phyloP scores from a whole-genome alignment of 805 yeast genomes.

The Kluyveromyces siamensis region DNA sequence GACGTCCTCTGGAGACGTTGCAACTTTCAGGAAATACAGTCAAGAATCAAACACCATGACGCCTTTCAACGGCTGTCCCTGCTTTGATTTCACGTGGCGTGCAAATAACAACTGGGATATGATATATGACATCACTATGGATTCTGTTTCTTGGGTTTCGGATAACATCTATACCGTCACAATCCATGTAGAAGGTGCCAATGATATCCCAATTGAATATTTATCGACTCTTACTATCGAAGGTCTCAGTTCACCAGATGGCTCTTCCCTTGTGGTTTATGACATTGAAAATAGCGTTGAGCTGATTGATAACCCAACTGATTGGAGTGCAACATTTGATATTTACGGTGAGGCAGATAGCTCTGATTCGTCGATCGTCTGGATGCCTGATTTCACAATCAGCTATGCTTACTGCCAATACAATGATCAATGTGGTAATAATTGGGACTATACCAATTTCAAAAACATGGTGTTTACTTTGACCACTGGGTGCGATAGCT shows the following conservation, averaged over 20 bases:
- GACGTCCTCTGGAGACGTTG: no score
- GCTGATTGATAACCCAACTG: constrained; percentile 11
- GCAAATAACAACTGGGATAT: constrained; percentile 3
- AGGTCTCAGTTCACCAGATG: constrained; percentile 10
- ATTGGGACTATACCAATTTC: constrained; percentile 11
- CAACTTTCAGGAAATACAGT: no score
- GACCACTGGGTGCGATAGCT: constrained; percentile 11
- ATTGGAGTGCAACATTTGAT: constrained; percentile 12
- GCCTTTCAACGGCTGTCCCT: constrained; percentile 11
- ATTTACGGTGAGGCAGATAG: constrained; percentile 7
- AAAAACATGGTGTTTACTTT: constrained; percentile 10
- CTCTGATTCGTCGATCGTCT: constrained; percentile 3
- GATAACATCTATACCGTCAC: constrained; percentile 10
- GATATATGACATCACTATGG: constrained; percentile 8
- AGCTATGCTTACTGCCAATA: constrained; percentile 10
- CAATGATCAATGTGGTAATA: constrained; percentile 8
- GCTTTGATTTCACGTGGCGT: constrained; percentile 8
- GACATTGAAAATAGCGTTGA: constrained; percentile 9
- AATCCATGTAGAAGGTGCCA: constrained; percentile 12
- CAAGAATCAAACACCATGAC: no score
- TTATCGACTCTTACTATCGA: constrained; percentile 10
- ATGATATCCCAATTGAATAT: constrained; percentile 9
- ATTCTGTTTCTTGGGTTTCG: constrained; percentile 6
- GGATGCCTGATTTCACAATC: constrained; percentile 16
- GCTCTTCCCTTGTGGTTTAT: constrained; percentile 7